Conservation (phyloP, 371 early-diverging fungal genomes). For the Rhizopus stolonifer region DNA sequence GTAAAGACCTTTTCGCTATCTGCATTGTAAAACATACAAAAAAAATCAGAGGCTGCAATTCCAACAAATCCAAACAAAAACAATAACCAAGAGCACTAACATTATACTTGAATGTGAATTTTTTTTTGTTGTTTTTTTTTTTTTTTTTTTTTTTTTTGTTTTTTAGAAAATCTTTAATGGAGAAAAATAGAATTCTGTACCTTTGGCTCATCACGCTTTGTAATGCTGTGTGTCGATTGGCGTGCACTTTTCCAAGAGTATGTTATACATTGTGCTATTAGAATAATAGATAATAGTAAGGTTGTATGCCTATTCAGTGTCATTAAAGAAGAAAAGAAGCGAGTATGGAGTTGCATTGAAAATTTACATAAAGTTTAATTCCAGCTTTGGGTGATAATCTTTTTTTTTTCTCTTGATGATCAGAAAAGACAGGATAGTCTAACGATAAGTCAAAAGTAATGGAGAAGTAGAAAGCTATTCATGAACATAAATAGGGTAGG, state of each 20-base stretch:
- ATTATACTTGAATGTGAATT: background rate
- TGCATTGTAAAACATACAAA: slow-evolving; percentile 43
- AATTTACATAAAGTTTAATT: too few species aligned
- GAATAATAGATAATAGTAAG: slow-evolving; percentile 13
- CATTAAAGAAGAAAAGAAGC: slow-evolving; percentile 5
- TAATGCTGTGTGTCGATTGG: background rate
- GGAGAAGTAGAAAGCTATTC: too few species aligned
- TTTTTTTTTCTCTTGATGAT: too few species aligned
- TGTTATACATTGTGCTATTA: slow-evolving; percentile 13
- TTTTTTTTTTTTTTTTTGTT: slow-evolving; percentile 1
- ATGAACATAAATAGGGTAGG: too few species aligned
- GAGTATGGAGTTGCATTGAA: too few species aligned
- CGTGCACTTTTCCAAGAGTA: slow-evolving; percentile 19
- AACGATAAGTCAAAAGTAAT: too few species aligned
- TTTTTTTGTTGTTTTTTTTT: background rate
- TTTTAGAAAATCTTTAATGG: background rate
- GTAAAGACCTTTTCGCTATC: too few species aligned
- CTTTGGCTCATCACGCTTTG: background rate
- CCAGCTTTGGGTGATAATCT: too few species aligned
- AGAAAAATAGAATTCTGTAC: background rate
- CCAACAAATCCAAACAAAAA: slow-evolving; percentile 70
- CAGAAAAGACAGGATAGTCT: too few species aligned
- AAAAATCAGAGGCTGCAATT: slow-evolving; percentile 73
- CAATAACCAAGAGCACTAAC: slow-evolving; percentile 54
- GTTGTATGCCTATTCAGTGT: slow-evolving; percentile 9